Base-by-base conservation (phyloP, 768 basidiomycete genomes). In the Naganishia antarctica region DNA sequence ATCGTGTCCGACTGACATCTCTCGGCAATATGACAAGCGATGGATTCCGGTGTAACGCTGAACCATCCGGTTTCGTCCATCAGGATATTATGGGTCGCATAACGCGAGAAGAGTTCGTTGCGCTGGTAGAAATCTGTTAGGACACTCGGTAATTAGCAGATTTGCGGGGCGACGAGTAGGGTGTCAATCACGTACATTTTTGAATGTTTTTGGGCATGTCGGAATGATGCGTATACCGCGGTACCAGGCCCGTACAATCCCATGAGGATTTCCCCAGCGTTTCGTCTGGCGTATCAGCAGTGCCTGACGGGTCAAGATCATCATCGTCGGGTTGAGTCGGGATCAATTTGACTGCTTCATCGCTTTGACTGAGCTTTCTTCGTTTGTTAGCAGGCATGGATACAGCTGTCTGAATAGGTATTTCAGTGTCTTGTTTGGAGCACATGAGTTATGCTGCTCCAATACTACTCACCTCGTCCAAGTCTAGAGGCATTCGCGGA, bases 51-150 rank as follows among this genome's bases (percentile, higher is more conserved):
- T 0, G 96, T 99, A 64, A 98, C 87, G 66, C 89, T 91, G 78
- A 88, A 98, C 94, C 93, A 97, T n/a, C 94, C 94, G 75, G 94
- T 91, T 26, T 58, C 45, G 68, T 98, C 96, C 12, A 98, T 80
- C 1, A 96, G 81, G 73, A 91, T 90, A 0, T 92, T 91, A 18
- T 85, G 77, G 26, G 86, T 83, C 70, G 91, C 92, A 64, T 78
- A 80, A 31, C 84, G 78, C 0, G 88, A 88, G 75, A 98, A 91
- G 68, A 84, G 86, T 0, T 90, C 84, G 60, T 84, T 82, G 32
- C 94, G 82, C 75, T 98, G 94, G 5, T 83, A 32, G 37, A 60
- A 64, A 50, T 65, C 64, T 60, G 21, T n/a, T n/a, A n/a, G n/a
- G n/a, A n/a, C n/a, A n/a, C n/a, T 12, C 4, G 32, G 25, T 18